Evolutionary conservation across 139 green algal species (phyloP), one percentile per base, ranked within the genome.

Genomic region (Ettlia oleoabundans): DNA sequence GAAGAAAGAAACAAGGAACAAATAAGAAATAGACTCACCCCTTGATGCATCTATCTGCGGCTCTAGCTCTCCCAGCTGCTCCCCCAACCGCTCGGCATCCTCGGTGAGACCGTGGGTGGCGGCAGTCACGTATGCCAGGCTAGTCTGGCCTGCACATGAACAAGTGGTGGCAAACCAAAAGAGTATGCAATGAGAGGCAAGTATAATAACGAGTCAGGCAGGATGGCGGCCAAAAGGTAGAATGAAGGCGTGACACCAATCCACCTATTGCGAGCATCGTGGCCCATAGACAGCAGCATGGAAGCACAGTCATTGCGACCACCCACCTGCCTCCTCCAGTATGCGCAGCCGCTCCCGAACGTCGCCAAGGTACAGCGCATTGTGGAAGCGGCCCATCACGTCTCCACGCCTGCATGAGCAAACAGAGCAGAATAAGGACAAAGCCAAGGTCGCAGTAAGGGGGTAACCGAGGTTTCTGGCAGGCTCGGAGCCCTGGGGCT

Each of bases 301-400:
- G 30, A 9, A 22, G 55, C 15, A 65, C 55, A 32, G 18, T n/a
- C 5, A 5, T 65, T 65, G 15, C 55, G 18, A 2, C 70, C 30
- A 51, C 47, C 1, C 71, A 86, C 84, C 80, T 30, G 93, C 84
- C 73, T 98, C 94, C 86, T 98, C 92, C 72, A 99, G 90, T 47
- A 98, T 94, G 72, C 67, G 69, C 30, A 91, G 87, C 63, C 94
- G 92, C 86, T 96, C 95, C 35, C 85, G 78, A 26, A 96, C 94
- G 79, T 99, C 93, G 2, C 97, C 97, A 41, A 99, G 87, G 93
- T 98, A 99, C 53, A 99, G 89, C 26, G 97, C 94, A 83, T 98
- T 98, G 84, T 99, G 96, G 91, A 98, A 99, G 76, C 93, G 88
- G n/a, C 93, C 92, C 93, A 98, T 98, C 24, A 97, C 87, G 78